Base-by-base conservation (phyloP, 495 filamentous ascomycete genomes). In the Xylaria nigripes region DNA sequence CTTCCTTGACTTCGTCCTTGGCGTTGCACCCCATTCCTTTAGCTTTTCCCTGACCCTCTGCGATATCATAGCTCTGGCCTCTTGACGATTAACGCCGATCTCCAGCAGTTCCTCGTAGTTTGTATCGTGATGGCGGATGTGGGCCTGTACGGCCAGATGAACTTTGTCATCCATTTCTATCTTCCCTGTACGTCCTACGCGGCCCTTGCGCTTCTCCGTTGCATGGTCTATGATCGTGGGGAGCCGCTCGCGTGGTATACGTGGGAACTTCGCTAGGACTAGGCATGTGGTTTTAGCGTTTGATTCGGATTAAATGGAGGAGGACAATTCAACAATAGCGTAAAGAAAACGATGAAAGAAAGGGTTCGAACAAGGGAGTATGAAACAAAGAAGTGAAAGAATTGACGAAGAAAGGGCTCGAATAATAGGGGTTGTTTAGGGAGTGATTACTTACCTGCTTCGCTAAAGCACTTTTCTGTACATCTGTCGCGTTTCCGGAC, bases 51-150 rank as follows among this genome's bases (percentile, higher is more conserved):
- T 24, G 27, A 70, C 27, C 42, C 43, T 51, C 0, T 23, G 50
- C 23, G 13, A 29, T 15, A 67, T 56, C 21, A 42, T 13, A 21
- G 2, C 15, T 50, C 70, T 54, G 13, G 70, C 68, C 1, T 30
- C 22, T 18, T 55, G 30, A 45, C 54, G 58, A 0, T 30, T 15
- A 5, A 44, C 21, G 0, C 64, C 63, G 0, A 27, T 23, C 8
- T 38, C 54, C 16, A 73, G 48, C 22, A 69, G 30, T 29, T 30
- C 13, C 2, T 74, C 68, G 22, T 76, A 76, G 1, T 63, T 32
- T 4, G 72, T 76, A 24, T 73, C 63, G 2, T 45, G 16, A 42
- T 74, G 72, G 13, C 73, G 59, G 19, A 72, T 68, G 30, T 76
- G 62, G 2, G 73, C 68, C 3, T 59, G 55, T 13, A 69, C 67